Evolutionary conservation across 805 yeast genomes (phyloP).

Genomic region (Cyberlindnera maclurae): DNA sequence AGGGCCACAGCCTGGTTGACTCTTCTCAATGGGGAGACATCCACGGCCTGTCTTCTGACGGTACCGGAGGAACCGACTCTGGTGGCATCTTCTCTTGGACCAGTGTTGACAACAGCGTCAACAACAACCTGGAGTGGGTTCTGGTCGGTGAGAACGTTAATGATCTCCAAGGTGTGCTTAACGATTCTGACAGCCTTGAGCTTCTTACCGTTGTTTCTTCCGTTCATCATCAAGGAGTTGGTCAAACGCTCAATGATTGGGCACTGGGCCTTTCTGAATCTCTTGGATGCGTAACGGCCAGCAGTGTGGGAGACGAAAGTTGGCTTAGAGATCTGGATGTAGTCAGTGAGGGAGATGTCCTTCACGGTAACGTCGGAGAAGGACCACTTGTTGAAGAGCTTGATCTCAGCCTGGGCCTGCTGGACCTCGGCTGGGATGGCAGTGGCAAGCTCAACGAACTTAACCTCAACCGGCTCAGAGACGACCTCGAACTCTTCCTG

Average conservation of each 20-base stretch:
- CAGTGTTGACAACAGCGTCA: slow-evolving; percentile 99
- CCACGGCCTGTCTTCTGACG: slow-evolving; percentile 99
- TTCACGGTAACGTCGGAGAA: slow-evolving; percentile 95
- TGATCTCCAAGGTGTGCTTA: slow-evolving; percentile 98
- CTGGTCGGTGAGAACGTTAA: slow-evolving; percentile 94
- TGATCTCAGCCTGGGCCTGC: slow-evolving; percentile 92
- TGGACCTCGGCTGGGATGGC: slow-evolving; percentile 95
- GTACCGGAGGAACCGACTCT: slow-evolving; percentile 99
- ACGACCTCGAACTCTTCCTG: slow-evolving; percentile 64
- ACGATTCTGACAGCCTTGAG: slow-evolving; percentile 99
- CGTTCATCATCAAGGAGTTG: slow-evolving; percentile 99
- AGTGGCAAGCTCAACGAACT: slow-evolving; percentile 84
- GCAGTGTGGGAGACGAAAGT: slow-evolving; percentile 98
- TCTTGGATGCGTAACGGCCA: slow-evolving; percentile 98
- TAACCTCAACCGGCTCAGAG: slow-evolving; percentile 76
- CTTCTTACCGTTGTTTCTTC: slow-evolving; percentile 99
- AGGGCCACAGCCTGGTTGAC: slow-evolving; percentile 98
- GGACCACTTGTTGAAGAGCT: slow-evolving; percentile 99
- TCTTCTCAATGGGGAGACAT: slow-evolving; percentile 99
- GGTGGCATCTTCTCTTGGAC: slow-evolving; percentile 99
- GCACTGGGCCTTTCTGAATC: slow-evolving; percentile 99
- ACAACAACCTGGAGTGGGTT: slow-evolving; percentile 99
- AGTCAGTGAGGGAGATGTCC: slow-evolving; percentile 97
- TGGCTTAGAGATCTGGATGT: slow-evolving; percentile 96
- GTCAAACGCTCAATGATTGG: slow-evolving; percentile 99